Evolutionary conservation across 2,329 filamentous ascomycete species (phyloP).

Genomic region (Colletotrichum cordylinicola): DNA sequence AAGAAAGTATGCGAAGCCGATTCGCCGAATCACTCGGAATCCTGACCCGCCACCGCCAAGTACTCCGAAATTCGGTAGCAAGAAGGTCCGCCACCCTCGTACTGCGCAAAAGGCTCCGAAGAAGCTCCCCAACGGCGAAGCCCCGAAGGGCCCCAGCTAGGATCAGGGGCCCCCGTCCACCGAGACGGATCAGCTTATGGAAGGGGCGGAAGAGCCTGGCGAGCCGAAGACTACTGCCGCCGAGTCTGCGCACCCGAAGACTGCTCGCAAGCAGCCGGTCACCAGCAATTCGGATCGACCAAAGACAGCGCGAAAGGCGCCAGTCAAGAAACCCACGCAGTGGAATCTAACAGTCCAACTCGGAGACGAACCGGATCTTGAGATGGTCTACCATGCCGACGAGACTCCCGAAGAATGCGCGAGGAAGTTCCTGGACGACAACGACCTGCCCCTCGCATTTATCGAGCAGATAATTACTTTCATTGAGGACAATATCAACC

Average conservation of each 20-base stretch:
- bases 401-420: background rate
- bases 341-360: background rate
- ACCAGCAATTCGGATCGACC: background rate
- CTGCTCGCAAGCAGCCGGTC: background rate
- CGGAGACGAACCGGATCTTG: background rate
- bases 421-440: background rate
- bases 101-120: background rate
- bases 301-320: background rate
- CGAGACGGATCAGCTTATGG: background rate
- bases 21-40: background rate
- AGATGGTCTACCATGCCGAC: background rate
- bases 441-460: background rate
- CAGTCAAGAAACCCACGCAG: background rate
- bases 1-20: background rate
- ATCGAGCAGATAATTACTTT: background rate
- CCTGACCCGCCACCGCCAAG: background rate
- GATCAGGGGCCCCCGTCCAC: background rate
- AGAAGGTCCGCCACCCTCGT: background rate
- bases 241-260: background rate
- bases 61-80: background rate
- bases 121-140: background rate
- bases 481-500: background rate
- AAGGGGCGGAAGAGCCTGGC: background rate
- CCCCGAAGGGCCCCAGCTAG: background rate
- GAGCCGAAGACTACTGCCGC: background rate